phyloP scores from a whole-genome alignment of 495 filamentous ascomycete genomes.

The Eremomyces bilateralis region DNA sequence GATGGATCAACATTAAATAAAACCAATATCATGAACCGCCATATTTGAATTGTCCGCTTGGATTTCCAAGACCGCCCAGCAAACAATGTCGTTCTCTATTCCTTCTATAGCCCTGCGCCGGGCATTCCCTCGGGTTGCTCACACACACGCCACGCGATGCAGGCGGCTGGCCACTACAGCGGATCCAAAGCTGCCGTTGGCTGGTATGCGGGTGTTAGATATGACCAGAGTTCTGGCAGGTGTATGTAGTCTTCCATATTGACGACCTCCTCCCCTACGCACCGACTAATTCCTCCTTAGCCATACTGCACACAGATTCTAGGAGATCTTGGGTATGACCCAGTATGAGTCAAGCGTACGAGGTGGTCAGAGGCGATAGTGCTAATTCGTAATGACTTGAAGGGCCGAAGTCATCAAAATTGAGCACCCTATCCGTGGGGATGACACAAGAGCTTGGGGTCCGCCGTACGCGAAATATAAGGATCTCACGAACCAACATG shows the following conservation, averaged over 20 bases:
- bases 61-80: no score
- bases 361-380: slow-evolving; percentile 5
- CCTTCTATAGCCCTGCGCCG: no score
- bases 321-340: slow-evolving; percentile 73
- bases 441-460: slow-evolving; percentile 92
- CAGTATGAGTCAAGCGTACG: slow-evolving; percentile 11
- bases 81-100: no score
- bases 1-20: no score
- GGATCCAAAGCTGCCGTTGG: slow-evolving; percentile 33
- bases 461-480: slow-evolving; percentile 73
- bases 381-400: slow-evolving; percentile 3
- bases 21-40: no score
- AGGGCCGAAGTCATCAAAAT: slow-evolving; percentile 95
- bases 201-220: slow-evolving; percentile 74
- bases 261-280: background rate
- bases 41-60: no score
- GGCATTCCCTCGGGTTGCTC: no score
- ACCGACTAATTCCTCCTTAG: slow-evolving; percentile 22
- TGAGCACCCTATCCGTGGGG: slow-evolving; percentile 76
- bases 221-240: slow-evolving; percentile 94
- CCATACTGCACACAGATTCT: slow-evolving; percentile 96
- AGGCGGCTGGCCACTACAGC: background rate
- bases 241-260: slow-evolving; percentile 29
- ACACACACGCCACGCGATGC: no score
- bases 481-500: slow-evolving; percentile 32